Percentiles rank a stretch among this genome's conserved stretches.
Evolutionary conservation across 2,329 filamentous ascomycete species (phyloP).

Genomic region (Erysiphe pulchra): DNA sequence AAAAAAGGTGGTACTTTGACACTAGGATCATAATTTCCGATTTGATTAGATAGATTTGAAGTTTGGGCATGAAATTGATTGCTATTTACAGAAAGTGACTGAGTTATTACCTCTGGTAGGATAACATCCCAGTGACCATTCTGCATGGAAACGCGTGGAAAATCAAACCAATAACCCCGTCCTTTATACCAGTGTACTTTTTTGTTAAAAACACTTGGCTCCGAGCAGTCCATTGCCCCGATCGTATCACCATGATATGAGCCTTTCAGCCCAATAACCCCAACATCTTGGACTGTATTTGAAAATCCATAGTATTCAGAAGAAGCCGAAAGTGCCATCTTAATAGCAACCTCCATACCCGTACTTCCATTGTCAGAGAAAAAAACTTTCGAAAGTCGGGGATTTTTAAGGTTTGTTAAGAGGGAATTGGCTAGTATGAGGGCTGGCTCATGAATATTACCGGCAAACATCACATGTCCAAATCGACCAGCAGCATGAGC

Average conservation of each 20-base stretch:
- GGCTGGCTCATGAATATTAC: conserved; percentile 55
- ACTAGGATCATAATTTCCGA: neutral
- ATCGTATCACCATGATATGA: conserved; percentile 78
- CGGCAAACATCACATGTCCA: conserved; percentile 73
- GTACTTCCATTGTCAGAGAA: conserved; percentile 71
- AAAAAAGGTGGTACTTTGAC: neutral
- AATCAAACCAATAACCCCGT: conserved; percentile 59
- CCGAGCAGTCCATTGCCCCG: conserved; percentile 64
- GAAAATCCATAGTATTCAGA: conserved; percentile 38
- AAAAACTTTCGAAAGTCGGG: conserved; percentile 44
- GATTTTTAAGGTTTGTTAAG: conserved; percentile 31
- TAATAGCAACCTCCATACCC: conserved; percentile 59
- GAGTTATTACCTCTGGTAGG: conserved; percentile 3
- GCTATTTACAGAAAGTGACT: neutral
- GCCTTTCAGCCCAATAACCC: conserved; percentile 49
- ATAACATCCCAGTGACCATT: conserved; percentile 38
- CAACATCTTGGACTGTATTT: conserved; percentile 23
- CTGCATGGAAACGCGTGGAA: conserved; percentile 42
- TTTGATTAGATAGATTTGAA: neutral
- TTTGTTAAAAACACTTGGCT: conserved; percentile 53
- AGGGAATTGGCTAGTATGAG: conserved; percentile 40
- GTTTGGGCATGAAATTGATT: neutral
- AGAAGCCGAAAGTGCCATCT: conserved; percentile 56
- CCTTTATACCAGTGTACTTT: conserved; percentile 72
- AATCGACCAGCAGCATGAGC: conserved; percentile 65